Percentiles rank a stretch among this genome's conserved stretches.
These are phyloP conservation scores for Malus sylvestris DNA, from an alignment of 306 rosid species.

Conservation along the genomic window DNA sequence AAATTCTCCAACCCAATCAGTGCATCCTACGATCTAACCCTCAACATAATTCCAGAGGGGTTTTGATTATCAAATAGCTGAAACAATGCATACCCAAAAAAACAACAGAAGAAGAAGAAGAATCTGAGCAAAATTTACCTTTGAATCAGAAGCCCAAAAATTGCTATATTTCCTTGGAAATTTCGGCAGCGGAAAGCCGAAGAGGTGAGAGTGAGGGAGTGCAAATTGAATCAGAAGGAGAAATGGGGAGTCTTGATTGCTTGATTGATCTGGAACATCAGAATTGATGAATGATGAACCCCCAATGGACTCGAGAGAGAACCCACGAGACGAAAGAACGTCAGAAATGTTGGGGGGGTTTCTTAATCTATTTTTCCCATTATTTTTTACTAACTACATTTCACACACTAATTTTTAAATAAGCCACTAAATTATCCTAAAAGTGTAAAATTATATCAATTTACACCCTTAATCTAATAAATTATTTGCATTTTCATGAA, in stretches of 20 bases:
- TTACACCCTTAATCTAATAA: too few relatives aligned
- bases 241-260: neutral
- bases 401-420: too few relatives aligned
- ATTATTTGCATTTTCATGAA: too few relatives aligned
- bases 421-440: too few relatives aligned
- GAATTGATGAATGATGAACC: neutral
- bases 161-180: neutral
- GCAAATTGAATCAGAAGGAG: neutral
- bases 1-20: neutral
- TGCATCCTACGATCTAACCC: neutral
- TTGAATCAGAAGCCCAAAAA: neutral
- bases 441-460: too few relatives aligned
- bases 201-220: neutral
- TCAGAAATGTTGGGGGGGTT: neutral
- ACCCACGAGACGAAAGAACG: neutral
- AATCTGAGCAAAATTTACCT: neutral
- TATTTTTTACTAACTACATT: too few relatives aligned
- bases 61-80: neutral
- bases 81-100: neutral
- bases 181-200: neutral
- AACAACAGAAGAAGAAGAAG: neutral
- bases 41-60: neutral
- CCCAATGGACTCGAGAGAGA: neutral
- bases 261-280: neutral
- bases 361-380: too few relatives aligned